Conservation (phyloP, 208 protist species). For the Crithidia sp. region DNA sequence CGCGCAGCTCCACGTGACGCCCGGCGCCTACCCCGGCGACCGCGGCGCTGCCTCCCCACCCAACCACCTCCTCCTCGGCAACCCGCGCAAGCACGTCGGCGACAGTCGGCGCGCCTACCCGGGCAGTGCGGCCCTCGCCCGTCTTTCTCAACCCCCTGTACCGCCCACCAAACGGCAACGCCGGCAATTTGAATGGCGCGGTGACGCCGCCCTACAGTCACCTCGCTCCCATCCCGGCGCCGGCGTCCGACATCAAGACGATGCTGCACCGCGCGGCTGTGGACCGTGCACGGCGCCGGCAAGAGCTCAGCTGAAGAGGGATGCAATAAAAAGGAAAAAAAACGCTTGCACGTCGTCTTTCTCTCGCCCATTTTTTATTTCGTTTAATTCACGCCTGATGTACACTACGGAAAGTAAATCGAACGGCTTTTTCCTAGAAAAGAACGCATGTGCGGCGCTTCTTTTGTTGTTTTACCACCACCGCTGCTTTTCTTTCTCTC, state of each 20-base stretch:
- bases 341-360: background rate
- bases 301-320: conserved; percentile 9
- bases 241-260: conserved; percentile 65
- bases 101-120: conserved; percentile 19
- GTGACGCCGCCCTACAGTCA: conserved; percentile 24
- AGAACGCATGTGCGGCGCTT: too few relatives aligned
- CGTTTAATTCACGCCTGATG: too few relatives aligned
- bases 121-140: background rate
- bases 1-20: conserved; percentile 12
- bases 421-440: too few relatives aligned
- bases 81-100: conserved; percentile 17
- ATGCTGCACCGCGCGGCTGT: conserved; percentile 80
- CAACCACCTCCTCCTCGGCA: conserved; percentile 17
- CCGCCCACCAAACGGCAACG: conserved; percentile 22
- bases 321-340: background rate
- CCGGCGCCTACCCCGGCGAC: conserved; percentile 13
- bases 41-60: background rate
- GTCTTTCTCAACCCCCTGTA: conserved; percentile 55
- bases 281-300: conserved; percentile 65
- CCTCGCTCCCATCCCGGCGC: conserved; percentile 7
- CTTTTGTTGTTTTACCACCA: too few relatives aligned
- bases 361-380: background rate
- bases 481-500: background rate
- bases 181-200: background rate
- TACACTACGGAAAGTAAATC: too few relatives aligned